Conservation (phyloP, 257 asterid genomes). For the Gentiana straminea region DNA sequence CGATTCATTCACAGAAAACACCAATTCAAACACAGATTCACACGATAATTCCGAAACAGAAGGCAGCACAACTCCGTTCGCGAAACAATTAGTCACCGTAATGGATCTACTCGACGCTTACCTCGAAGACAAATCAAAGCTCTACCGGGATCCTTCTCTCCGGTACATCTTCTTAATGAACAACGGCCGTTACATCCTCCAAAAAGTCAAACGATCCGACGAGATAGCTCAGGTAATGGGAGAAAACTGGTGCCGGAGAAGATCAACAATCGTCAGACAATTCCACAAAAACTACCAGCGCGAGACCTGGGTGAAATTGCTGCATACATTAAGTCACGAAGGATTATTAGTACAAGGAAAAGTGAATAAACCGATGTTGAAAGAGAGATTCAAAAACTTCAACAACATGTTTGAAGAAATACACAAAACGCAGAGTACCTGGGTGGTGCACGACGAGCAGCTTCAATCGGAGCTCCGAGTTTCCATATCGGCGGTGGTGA, state of each 20-base stretch:
- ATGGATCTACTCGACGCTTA: constrained; percentile 61
- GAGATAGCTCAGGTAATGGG: constrained; percentile 69
- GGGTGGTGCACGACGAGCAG: constrained; percentile 87
- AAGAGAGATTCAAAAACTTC: constrained; percentile 68
- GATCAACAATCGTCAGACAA: constrained; percentile 63
- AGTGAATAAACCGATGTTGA: constrained; percentile 41
- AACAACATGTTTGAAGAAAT: constrained; percentile 57
- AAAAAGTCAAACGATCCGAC: constrained; percentile 55
- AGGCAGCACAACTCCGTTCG: constrained; percentile 29
- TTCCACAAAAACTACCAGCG: constrained; percentile 77
- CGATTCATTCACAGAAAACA: neutral
- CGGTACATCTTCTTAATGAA: constrained; percentile 70
- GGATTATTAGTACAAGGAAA: constrained; percentile 44
- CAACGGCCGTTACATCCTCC: constrained; percentile 71
- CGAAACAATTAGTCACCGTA: constrained; percentile 35
- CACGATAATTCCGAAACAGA: constrained; percentile 24
- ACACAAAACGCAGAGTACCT: constrained; percentile 46
- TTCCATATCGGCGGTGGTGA: constrained; percentile 55
- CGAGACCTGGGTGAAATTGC: constrained; percentile 67
- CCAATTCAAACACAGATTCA: constrained; percentile 28
- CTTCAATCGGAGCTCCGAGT: constrained; percentile 86
- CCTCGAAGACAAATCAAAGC: constrained; percentile 38
- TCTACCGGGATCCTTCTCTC: constrained; percentile 52
- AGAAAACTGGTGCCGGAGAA: constrained; percentile 69
- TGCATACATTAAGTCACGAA: constrained; percentile 51